phyloP scores from a whole-genome alignment of 1,139 yeast species.

The Kodamaea fungicola region DNA sequence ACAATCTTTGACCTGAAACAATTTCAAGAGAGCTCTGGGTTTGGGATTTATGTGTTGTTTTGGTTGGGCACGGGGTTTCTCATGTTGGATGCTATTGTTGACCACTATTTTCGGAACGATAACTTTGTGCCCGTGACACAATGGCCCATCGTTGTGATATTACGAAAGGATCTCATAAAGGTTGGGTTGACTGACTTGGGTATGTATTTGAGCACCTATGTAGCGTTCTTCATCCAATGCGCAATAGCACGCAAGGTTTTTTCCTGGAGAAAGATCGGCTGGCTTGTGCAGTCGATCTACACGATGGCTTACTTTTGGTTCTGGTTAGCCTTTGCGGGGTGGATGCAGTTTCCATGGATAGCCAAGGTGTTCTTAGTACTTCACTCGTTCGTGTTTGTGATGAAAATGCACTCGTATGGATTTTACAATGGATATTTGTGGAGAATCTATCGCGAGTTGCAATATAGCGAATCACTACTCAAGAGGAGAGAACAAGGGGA shows the following conservation, averaged over 20 bases:
- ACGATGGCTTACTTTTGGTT: constrained; percentile 50
- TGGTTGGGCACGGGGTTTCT: constrained; percentile 64
- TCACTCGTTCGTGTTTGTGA: constrained; percentile 79
- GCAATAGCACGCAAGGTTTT: constrained; percentile 40
- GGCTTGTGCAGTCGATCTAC: constrained; percentile 54
- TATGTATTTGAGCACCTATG: constrained; percentile 66
- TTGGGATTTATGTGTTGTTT: constrained; percentile 63
- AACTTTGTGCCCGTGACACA: constrained; percentile 29
- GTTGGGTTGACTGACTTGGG: constrained; percentile 66
- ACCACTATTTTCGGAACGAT: constrained; percentile 24
- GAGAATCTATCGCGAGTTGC: constrained; percentile 57
- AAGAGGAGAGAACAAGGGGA: constrained; percentile 15
- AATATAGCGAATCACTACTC: constrained; percentile 38
- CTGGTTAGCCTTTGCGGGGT: constrained; percentile 51
- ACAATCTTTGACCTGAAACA: constrained; percentile 49
- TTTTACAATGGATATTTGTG: constrained; percentile 88
- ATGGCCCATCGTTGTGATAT: constrained; percentile 48
- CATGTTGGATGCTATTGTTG: constrained; percentile 46
- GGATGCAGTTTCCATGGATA: constrained; percentile 70
- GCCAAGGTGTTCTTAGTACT: constrained; percentile 77
- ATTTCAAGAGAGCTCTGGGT: constrained; percentile 44
- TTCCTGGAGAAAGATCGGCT: constrained; percentile 60
- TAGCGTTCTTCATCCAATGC: constrained; percentile 53
- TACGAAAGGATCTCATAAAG: constrained; percentile 54
- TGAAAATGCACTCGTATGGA: constrained; percentile 92